Percentiles rank a stretch among this genome's conserved stretches.
Evolutionary conservation across 164 flowering plant genomes (phyloP).

Genomic region (Pachysandra terminalis): DNA sequence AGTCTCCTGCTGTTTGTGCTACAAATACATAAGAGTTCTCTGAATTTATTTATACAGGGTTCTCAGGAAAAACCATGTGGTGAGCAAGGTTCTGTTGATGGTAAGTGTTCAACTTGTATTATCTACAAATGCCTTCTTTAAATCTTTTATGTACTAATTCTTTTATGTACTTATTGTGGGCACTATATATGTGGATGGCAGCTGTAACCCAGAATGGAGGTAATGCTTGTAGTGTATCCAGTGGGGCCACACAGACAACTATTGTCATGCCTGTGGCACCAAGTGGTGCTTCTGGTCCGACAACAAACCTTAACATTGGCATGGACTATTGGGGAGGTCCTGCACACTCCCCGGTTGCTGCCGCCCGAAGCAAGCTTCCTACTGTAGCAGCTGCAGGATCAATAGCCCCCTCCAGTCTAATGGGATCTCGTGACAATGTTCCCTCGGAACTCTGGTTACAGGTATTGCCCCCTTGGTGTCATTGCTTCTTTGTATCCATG

Average conservation of each 20-base stretch:
- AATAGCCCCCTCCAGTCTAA: constrained; percentile 14
- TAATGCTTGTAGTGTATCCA: constrained; percentile 16
- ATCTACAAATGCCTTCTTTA: not conserved
- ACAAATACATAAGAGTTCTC: not conserved
- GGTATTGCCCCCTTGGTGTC: constrained; percentile 14
- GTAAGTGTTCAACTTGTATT: constrained; percentile 12
- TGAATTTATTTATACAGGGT: constrained; percentile 14
- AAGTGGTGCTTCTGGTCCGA: constrained; percentile 22
- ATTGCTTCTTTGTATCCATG: constrained; percentile 6
- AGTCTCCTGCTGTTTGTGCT: not conserved
- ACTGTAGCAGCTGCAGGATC: constrained; percentile 15
- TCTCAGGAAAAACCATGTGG: constrained; percentile 18
- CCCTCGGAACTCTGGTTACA: constrained; percentile 28
- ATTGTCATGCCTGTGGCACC: constrained; percentile 24
- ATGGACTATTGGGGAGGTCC: constrained; percentile 33
- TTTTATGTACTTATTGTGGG: constrained; percentile 1
- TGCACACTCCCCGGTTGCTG: constrained; percentile 17
- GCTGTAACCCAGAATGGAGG: constrained; percentile 25
- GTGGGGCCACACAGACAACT: constrained; percentile 17
- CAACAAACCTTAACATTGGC: constrained; percentile 34
- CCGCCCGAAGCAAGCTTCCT: constrained; percentile 23
- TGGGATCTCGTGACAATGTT: constrained; percentile 21
- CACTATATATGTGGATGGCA: constrained; percentile 6
- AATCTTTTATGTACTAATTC: too few relatives aligned
- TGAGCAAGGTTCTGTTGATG: constrained; percentile 22